Percentiles rank a stretch among this genome's conserved stretches.
Evolutionary conservation across 192 early-diverging fungal genomes (phyloP).

Genomic region (Coemansia sp.): DNA sequence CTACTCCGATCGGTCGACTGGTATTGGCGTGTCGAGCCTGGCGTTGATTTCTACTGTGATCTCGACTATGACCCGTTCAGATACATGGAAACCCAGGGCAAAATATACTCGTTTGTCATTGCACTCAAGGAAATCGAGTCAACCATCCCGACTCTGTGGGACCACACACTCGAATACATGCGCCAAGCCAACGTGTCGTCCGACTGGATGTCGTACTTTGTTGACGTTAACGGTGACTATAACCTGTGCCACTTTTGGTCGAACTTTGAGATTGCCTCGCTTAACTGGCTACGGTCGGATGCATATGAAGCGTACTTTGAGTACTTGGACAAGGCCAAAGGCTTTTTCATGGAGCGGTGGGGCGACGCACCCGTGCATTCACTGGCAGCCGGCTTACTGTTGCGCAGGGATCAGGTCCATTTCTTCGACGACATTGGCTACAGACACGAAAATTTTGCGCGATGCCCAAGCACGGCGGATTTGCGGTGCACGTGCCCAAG

Average conservation of each 20-base stretch:
- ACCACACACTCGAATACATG: constrained; percentile 49
- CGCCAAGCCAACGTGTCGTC: constrained; percentile 23
- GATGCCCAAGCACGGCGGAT: constrained; percentile 26
- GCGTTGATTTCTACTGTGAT: constrained; percentile 79
- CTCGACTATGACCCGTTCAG: constrained; percentile 81
- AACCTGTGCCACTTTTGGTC: constrained; percentile 80
- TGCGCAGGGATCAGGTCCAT: constrained; percentile 59
- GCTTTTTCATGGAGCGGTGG: constrained; percentile 81
- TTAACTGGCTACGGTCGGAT: constrained; percentile 61
- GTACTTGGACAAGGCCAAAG: constrained; percentile 64
- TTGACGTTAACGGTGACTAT: constrained; percentile 43
- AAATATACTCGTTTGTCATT: constrained; percentile 69
- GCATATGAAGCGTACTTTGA: constrained; percentile 64
- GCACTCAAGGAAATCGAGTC: constrained; percentile 54
- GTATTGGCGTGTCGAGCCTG: constrained; percentile 90
- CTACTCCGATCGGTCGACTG: constrained; percentile 69
- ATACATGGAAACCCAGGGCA: constrained; percentile 72
- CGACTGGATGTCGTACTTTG: constrained; percentile 47
- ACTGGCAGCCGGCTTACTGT: constrained; percentile 59
- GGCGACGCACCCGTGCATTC: constrained; percentile 81
- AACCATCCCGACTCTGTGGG: constrained; percentile 61
- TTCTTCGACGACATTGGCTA: constrained; percentile 79
- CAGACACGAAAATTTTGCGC: constrained; percentile 45
- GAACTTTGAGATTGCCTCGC: constrained; percentile 77
- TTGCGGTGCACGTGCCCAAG: constrained; percentile 41